Conservation (phyloP, 805 yeast species). For the Blastobotrys parvus region DNA sequence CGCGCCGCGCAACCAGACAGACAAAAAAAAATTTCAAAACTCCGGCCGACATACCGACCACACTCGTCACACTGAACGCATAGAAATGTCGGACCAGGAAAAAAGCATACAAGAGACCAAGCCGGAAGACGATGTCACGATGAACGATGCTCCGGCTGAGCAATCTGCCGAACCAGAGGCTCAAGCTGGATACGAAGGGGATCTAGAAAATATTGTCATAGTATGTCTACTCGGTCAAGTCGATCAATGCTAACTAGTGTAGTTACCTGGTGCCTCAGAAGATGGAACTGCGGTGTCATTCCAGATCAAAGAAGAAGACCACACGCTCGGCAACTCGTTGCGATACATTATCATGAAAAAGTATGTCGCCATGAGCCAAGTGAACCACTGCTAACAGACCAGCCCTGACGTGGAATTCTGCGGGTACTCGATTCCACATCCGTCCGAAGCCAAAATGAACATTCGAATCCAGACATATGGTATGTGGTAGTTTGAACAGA, state of each 20-base stretch:
- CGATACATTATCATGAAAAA: slow-evolving; percentile 94
- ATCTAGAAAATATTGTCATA: slow-evolving; percentile 25
- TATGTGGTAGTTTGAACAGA: not conserved
- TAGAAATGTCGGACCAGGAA: not conserved
- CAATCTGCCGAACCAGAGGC: not conserved
- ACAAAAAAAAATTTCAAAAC: not conserved
- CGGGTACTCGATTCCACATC: slow-evolving; percentile 98
- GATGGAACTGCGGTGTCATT: slow-evolving; percentile 95
- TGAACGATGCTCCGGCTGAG: not conserved
- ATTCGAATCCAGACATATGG: slow-evolving; percentile 90
- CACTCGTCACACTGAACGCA: not conserved
- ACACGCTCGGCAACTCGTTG: slow-evolving; percentile 89
- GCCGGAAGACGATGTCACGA: slow-evolving; percentile 1
- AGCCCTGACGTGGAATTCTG: slow-evolving; percentile 94
- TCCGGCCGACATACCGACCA: not conserved
- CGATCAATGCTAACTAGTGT: slow-evolving; percentile 2
- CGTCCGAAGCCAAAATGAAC: slow-evolving; percentile 84
- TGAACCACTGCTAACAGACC: not conserved
- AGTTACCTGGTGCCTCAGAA: slow-evolving; percentile 77
- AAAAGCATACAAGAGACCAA: not conserved
- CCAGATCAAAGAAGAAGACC: slow-evolving; percentile 90
- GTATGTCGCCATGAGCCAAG: slow-evolving; percentile 17
- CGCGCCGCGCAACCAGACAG: not conserved
- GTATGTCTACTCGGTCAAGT: slow-evolving; percentile 13
- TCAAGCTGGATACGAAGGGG: slow-evolving; percentile 10